phyloP scores from a whole-genome alignment of 805 yeast species.

The Starmerella davenportii region DNA sequence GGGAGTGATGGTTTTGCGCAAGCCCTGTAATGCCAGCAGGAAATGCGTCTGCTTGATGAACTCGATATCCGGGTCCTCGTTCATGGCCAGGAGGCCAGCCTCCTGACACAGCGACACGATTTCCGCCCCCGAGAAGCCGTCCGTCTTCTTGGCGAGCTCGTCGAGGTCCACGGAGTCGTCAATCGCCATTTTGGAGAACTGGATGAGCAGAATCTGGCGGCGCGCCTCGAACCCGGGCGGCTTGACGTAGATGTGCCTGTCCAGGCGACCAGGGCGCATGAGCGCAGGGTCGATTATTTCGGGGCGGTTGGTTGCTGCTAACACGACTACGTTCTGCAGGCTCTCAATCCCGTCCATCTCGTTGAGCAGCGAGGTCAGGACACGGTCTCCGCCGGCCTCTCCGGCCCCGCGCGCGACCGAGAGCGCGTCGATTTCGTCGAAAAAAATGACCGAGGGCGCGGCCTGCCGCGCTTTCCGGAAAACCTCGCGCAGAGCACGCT shows the following conservation, averaged over 20 bases:
- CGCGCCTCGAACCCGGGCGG: constrained; percentile 82
- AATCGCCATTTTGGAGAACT: constrained; percentile 46
- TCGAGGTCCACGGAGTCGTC: constrained; percentile 33
- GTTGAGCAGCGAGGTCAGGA: constrained; percentile 72
- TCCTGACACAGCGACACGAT: constrained; percentile 82
- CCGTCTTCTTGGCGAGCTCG: constrained; percentile 43
- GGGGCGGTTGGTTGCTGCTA: constrained; percentile 95
- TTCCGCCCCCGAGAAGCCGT: constrained; percentile 95
- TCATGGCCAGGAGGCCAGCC: constrained; percentile 86
- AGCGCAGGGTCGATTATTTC: constrained; percentile 84
- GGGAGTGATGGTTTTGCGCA: constrained; percentile 62
- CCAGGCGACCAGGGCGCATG: constrained; percentile 88
- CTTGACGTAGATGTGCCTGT: constrained; percentile 76
- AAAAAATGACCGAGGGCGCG: constrained; percentile 81
- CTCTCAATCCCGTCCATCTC: constrained; percentile 98
- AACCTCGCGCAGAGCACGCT: constrained; percentile 79
- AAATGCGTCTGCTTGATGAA: constrained; percentile 50
- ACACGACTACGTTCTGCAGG: constrained; percentile 75
- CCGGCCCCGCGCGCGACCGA: constrained; percentile 51
- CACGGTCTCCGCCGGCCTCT: constrained; percentile 56
- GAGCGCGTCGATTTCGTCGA: constrained; percentile 92
- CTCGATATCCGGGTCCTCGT: constrained; percentile 40
- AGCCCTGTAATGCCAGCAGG: constrained; percentile 44
- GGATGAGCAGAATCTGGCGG: constrained; percentile 53
- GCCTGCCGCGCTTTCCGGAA: constrained; percentile 90